Conservation (phyloP, 2,329 filamentous ascomycete genomes). For the Neofusicoccum umdonicola region DNA sequence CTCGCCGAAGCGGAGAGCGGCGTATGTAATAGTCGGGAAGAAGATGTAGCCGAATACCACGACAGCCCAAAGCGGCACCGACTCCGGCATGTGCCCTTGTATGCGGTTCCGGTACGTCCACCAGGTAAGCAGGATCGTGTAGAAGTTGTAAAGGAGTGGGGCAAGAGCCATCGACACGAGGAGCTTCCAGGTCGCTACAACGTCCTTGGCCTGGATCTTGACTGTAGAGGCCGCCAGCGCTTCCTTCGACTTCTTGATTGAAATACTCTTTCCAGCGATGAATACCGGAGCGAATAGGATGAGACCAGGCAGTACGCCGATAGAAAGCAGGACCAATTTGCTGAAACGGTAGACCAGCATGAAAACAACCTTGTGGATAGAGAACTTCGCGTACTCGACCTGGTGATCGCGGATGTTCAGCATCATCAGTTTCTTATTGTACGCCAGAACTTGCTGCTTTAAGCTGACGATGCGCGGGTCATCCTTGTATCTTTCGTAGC, state of each 20-base stretch:
- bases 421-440: slow-evolving; percentile 82
- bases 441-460: slow-evolving; percentile 72
- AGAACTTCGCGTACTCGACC: slow-evolving; percentile 85
- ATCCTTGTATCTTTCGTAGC: slow-evolving; percentile 89
- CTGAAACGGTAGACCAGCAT: slow-evolving; percentile 75
- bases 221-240: slow-evolving; percentile 41
- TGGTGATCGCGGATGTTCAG: slow-evolving; percentile 91
- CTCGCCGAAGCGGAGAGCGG: slow-evolving; percentile 90
- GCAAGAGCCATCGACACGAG: slow-evolving; percentile 40
- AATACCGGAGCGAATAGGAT: slow-evolving; percentile 68
- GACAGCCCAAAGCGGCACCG: slow-evolving; percentile 75
- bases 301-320: slow-evolving; percentile 81
- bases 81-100: slow-evolving; percentile 76
- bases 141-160: slow-evolving; percentile 33
- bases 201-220: slow-evolving; percentile 39
- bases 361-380: slow-evolving; percentile 70
- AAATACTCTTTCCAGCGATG: slow-evolving; percentile 36
- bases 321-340: slow-evolving; percentile 73
- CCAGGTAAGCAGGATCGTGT: slow-evolving; percentile 31
- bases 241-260: slow-evolving; percentile 37
- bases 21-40: slow-evolving; percentile 87
- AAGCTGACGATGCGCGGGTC: slow-evolving; percentile 78
- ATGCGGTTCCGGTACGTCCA: slow-evolving; percentile 61
- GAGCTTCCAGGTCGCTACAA: slow-evolving; percentile 43
- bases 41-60: slow-evolving; percentile 72